Evolutionary conservation across 441 rosid species (phyloP).

Genomic region (Geranium incanum): DNA sequence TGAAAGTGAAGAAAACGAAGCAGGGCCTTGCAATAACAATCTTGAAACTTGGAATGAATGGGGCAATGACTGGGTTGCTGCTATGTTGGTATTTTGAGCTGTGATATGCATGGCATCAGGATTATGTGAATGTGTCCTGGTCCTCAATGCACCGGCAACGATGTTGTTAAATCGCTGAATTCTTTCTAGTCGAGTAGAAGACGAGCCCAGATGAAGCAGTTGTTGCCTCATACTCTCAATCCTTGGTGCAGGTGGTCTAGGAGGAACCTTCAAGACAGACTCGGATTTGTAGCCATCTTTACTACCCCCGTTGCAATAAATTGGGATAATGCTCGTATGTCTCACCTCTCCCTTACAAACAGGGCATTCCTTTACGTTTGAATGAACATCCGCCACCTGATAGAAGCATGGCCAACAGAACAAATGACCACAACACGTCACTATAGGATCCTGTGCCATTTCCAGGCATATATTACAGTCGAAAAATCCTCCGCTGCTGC

Average conservation of each 20-base stretch:
- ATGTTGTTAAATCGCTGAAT: slow-evolving; percentile 32
- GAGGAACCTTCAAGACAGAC: slow-evolving; percentile 36
- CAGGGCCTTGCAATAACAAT: slow-evolving; percentile 28
- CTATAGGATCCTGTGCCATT: slow-evolving; percentile 38
- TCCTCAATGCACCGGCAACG: slow-evolving; percentile 29
- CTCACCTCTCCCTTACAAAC: slow-evolving; percentile 49
- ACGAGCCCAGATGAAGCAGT: slow-evolving; percentile 25
- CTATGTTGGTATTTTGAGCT: slow-evolving; percentile 20
- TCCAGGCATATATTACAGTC: slow-evolving; percentile 45
- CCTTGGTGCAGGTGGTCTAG: slow-evolving; percentile 49
- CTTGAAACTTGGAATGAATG: slow-evolving; percentile 30
- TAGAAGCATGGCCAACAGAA: slow-evolving; percentile 51
- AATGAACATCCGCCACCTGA: slow-evolving; percentile 32
- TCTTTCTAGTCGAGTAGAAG: slow-evolving; percentile 29
- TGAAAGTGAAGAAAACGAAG: slow-evolving; percentile 34
- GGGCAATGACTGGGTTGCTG: slow-evolving; percentile 14
- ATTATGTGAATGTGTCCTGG: slow-evolving; percentile 24
- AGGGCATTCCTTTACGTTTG: slow-evolving; percentile 51
- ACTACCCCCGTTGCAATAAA: slow-evolving; percentile 39
- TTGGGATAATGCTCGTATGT: slow-evolving; percentile 43
- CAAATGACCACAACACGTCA: slow-evolving; percentile 52
- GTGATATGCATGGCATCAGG: slow-evolving; percentile 20
- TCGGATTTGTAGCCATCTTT: slow-evolving; percentile 18
- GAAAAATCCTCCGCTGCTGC: slow-evolving; percentile 32
- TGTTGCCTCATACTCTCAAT: slow-evolving; percentile 46